Evolutionary conservation across 108 stramenopile species (phyloP).

Genomic region (Conticribra guillardii): DNA sequence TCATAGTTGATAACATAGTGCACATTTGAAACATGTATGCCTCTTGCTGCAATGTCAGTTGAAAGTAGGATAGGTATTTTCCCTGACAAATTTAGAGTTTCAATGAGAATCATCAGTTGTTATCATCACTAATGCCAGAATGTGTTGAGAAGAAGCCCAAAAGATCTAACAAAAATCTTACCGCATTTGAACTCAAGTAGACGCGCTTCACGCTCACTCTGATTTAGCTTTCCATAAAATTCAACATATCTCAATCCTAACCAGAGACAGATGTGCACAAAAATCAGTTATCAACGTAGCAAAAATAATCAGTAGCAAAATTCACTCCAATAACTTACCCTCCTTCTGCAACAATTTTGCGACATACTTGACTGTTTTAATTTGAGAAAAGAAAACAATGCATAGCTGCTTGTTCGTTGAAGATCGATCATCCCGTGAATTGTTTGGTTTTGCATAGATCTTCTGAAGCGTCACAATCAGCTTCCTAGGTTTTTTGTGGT

Average conservation of each 20-base stretch:
- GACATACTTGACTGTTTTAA: conserved; percentile 70
- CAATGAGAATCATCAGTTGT: neutral
- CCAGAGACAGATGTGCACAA: neutral
- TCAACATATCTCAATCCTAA: conserved; percentile 44
- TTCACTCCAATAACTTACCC: conserved; percentile 16
- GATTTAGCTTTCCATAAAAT: conserved; percentile 70
- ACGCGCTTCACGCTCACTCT: conserved; percentile 55
- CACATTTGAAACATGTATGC: conserved; percentile 89
- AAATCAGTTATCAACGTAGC: too few relatives aligned
- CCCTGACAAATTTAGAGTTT: conserved; percentile 47
- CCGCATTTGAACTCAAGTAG: conserved; percentile 58
- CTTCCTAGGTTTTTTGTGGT: conserved; percentile 87
- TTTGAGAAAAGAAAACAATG: conserved; percentile 64
- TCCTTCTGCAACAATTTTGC: conserved; percentile 64
- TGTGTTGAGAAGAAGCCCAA: too few relatives aligned
- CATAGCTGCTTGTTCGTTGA: conserved; percentile 27
- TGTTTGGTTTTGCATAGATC: conserved; percentile 43
- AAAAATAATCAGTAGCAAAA: neutral
- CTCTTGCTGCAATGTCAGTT: conserved; percentile 97
- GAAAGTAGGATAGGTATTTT: conserved; percentile 86
- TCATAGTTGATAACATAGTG: conserved; percentile 94
- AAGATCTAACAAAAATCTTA: conserved; percentile 9
- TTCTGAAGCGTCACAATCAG: conserved; percentile 65
- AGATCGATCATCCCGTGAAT: conserved; percentile 18
- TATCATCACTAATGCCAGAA: neutral